Percentiles rank a stretch among this genome's conserved stretches.
These are phyloP conservation scores for Epithemia pelagica DNA, from an alignment of 108 stramenopile genomes.

Conservation along the genomic window DNA sequence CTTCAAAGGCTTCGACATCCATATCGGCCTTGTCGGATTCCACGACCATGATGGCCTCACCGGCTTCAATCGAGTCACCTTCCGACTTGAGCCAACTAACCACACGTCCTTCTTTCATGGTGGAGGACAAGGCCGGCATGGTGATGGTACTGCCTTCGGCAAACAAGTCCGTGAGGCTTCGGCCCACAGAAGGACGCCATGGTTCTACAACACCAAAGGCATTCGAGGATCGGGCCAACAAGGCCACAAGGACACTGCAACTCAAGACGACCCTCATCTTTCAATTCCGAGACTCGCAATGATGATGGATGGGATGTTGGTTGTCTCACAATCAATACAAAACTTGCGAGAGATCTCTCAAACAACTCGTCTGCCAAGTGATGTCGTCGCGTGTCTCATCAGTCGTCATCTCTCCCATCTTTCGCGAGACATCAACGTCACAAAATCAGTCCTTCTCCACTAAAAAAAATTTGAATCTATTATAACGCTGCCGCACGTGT, in stretches of 20 bases:
- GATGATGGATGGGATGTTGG: too few species aligned
- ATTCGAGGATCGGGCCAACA: neutral
- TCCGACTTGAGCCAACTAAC: conserved; percentile 92
- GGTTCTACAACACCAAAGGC: conserved; percentile 1
- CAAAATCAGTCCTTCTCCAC: neutral
- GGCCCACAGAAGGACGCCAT: neutral
- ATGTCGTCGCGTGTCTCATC: neutral
- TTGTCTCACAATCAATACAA: too few species aligned
- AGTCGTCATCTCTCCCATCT: neutral
- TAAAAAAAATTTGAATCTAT: too few species aligned
- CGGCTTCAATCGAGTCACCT: conserved; percentile 86
- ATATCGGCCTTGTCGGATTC: conserved; percentile 88
- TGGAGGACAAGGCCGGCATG: conserved; percentile 96
- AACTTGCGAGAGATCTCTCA: too few species aligned
- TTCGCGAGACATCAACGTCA: neutral
- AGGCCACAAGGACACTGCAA: conserved; percentile 2
- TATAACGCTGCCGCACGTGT: too few species aligned
- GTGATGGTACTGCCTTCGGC: conserved; percentile 74
- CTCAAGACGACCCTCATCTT: neutral
- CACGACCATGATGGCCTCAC: conserved; percentile 88
- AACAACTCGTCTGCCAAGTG: too few species aligned
- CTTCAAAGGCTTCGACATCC: conserved; percentile 92
- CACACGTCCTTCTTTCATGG: conserved; percentile 96
- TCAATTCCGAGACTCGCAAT: neutral
- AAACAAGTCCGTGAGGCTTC: conserved; percentile 20